These are phyloP conservation scores for Akanthomyces lecanii DNA, from an alignment of 2,329 filamentous ascomycete species.

Conservation along the genomic window DNA sequence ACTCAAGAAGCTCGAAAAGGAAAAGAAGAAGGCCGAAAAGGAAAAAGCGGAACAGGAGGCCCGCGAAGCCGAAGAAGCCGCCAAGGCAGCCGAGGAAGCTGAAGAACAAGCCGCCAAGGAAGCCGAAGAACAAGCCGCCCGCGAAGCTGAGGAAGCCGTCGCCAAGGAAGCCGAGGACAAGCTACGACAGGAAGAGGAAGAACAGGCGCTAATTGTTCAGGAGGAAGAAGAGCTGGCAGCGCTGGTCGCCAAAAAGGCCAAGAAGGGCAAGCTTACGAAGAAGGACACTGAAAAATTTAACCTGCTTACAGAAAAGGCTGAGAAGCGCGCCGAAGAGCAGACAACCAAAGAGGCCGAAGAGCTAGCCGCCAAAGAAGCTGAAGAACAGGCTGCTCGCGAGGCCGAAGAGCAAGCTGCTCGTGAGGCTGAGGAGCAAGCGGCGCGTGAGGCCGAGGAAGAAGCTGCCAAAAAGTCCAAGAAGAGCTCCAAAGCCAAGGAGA, in stretches of 20 bases:
- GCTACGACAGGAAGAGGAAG: slow-evolving; percentile 25
- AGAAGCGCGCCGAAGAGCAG: slow-evolving; percentile 21
- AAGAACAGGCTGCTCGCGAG: slow-evolving; percentile 24
- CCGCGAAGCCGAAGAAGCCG: slow-evolving; percentile 26
- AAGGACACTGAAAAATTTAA: slow-evolving; percentile 29
- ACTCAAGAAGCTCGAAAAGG: slow-evolving; percentile 47
- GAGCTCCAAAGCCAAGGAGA: slow-evolving; percentile 35
- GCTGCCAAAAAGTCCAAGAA: slow-evolving; percentile 30
- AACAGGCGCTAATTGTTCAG: slow-evolving; percentile 22
- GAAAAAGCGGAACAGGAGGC: slow-evolving; percentile 27
- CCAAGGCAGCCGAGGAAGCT: slow-evolving; percentile 34
- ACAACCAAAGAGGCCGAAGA: slow-evolving; percentile 26
- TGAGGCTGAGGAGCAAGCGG: slow-evolving; percentile 28
- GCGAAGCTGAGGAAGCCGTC: slow-evolving; percentile 29
- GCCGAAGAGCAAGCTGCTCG: slow-evolving; percentile 25
- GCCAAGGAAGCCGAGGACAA: slow-evolving; percentile 28
- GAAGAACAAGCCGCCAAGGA: slow-evolving; percentile 25
- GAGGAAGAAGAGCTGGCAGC: slow-evolving; percentile 38
- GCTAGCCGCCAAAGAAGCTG: slow-evolving; percentile 24
- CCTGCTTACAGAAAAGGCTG: slow-evolving; percentile 21
- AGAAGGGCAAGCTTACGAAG: slow-evolving; percentile 40
- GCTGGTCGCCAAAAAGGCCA: slow-evolving; percentile 46
- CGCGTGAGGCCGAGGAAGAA: slow-evolving; percentile 28
- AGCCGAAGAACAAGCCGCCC: slow-evolving; percentile 25
- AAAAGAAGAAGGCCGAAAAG: slow-evolving; percentile 40